These are phyloP conservation scores for Plasmodium gallinaceum DNA, from an alignment of 169 alveolate species.

Conservation along the genomic window DNA sequence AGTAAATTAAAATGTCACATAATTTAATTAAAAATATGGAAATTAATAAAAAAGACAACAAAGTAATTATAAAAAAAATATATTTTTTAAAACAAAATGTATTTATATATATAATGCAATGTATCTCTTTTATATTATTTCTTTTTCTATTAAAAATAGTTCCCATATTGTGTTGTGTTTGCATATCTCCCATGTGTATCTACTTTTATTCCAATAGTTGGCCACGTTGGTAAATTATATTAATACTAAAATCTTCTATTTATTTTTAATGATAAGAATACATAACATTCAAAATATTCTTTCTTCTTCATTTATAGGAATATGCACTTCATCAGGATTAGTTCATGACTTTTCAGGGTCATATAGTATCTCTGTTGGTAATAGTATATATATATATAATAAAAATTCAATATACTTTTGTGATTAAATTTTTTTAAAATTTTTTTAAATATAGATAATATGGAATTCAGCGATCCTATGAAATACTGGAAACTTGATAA, in stretches of 20 bases:
- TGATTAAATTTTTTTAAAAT: neutral
- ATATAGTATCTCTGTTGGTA: conserved; percentile 48
- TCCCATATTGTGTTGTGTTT: conserved; percentile 53
- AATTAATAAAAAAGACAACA: conserved; percentile 47
- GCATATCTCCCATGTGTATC: conserved; percentile 52
- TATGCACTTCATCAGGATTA: conserved; percentile 38
- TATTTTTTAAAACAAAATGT: neutral
- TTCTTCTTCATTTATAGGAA: conserved; percentile 5
- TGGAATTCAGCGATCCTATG: conserved; percentile 68
- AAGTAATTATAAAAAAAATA: conserved; percentile 15
- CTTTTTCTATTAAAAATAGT: conserved; percentile 2
- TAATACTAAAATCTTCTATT: neutral
- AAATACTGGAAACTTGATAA: conserved; percentile 57
- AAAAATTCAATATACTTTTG: neutral
- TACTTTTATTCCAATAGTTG: conserved; percentile 48
- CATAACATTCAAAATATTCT: neutral
- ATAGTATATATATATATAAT: neutral
- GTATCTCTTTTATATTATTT: neutral
- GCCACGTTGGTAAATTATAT: conserved; percentile 41
- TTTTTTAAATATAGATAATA: conserved; percentile 29
- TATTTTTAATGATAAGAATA: conserved; percentile 1
- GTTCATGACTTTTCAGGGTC: conserved; percentile 62
- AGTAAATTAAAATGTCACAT: conserved; percentile 33
- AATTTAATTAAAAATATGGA: conserved; percentile 18
- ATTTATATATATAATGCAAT: neutral